Conservation (phyloP, 805 yeast genomes). For the Cyberlindnera veronae region DNA sequence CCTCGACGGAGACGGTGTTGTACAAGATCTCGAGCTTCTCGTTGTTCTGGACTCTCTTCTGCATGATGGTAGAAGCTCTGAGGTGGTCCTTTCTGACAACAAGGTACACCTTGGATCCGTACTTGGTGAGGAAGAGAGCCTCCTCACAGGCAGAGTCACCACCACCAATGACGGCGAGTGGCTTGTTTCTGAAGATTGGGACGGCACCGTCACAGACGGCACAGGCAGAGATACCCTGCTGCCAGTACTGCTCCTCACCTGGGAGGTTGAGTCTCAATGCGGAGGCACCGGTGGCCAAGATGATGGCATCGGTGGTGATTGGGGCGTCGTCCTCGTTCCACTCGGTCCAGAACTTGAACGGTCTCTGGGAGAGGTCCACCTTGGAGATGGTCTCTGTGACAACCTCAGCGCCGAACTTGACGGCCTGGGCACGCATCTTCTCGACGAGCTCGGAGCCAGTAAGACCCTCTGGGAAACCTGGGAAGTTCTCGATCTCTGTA, state of each 20-base stretch:
- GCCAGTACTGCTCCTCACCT: conserved; percentile 99
- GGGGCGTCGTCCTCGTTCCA: conserved; percentile 91
- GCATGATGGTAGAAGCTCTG: conserved; percentile 97
- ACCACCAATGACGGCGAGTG: conserved; percentile 97
- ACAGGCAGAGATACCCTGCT: conserved; percentile 98
- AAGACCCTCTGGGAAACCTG: conserved; percentile 95
- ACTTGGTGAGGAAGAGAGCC: conserved; percentile 93
- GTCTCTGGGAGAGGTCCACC: conserved; percentile 81
- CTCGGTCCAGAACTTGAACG: conserved; percentile 97
- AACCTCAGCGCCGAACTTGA: conserved; percentile 86
- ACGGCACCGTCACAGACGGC: conserved; percentile 99
- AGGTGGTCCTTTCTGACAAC: conserved; percentile 91
- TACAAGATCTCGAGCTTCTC: conserved; percentile 88
- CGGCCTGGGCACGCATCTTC: conserved; percentile 85
- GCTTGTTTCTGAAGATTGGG: conserved; percentile 97
- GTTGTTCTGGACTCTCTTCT: conserved; percentile 79
- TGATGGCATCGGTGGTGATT: conserved; percentile 86
- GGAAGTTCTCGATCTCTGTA: conserved; percentile 97
- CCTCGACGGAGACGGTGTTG: conserved; percentile 82
- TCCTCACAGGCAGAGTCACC: conserved; percentile 99
- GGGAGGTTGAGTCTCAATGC: conserved; percentile 93
- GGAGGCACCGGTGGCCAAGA: conserved; percentile 96
- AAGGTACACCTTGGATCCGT: conserved; percentile 92
- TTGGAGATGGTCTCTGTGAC: conserved; percentile 94
- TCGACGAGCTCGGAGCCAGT: conserved; percentile 90